Evolutionary conservation across 306 rosid genomes (phyloP), one percentile per base, ranked within the genome.

Genomic region (Prunus armeniaca): DNA sequence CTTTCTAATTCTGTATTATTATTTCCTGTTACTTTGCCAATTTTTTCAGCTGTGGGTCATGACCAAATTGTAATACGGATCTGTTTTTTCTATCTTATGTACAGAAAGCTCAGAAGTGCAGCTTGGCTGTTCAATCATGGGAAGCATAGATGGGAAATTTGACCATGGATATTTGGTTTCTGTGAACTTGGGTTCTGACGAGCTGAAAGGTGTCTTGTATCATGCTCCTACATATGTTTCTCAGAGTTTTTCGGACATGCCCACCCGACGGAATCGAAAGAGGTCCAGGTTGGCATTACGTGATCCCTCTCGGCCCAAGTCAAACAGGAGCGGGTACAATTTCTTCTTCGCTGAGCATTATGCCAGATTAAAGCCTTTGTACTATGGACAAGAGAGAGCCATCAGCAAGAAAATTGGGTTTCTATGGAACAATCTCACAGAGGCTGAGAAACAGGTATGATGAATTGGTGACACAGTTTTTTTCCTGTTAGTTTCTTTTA

Each of bases 251-350:
- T 78, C 66, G 63, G 82, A 86, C 19, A 65, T 56, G 65, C 75
- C 76, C 72, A 34, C 66, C 70, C 83, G 81, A 5, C 82, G 52
- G 56, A 76, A 67, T 57, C 69, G 86, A 71, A 93, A 93, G 87
- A 85, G 81, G 78, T 86, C 92, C 6, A 87, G 79, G 75, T 58
- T 85, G 82, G 83, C 83, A 49, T 74, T 74, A 34, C 83, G 86
- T 6, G 98, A 91, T 81, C 96, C 95, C 3, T 86, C 76, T 70
- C 82, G 83, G 46, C 95, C 91, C 6, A 91, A 93, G 83, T 89
- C 96, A 68, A 93, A 91, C 81, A 81, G 88, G 88, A 91, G 92
- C 50, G 96, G 91, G 22, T 89, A 91, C 88, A 89, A 89, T 79
- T 89, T 93, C 83, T 89, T 89, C 82, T 91, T 86, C 34, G 90